phyloP scores from a whole-genome alignment of 768 basidiomycete species.

The Suillus spraguei region DNA sequence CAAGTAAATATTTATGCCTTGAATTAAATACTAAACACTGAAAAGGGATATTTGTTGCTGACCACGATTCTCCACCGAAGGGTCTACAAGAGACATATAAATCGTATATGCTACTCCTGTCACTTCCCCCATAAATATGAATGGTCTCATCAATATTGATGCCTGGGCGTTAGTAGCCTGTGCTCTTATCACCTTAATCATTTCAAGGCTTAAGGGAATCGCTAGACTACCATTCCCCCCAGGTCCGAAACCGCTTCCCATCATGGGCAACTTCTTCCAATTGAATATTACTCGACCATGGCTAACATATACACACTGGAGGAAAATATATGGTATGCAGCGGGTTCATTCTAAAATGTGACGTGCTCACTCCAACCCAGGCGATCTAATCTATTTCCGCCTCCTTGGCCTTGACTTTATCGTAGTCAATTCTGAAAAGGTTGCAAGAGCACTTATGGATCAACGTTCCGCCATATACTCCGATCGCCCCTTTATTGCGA shows the following conservation, averaged over 20 bases:
- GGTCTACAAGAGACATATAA: not conserved
- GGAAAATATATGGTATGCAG: slow-evolving; percentile 32
- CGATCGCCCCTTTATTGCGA: slow-evolving; percentile 25
- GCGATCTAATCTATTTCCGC: slow-evolving; percentile 24
- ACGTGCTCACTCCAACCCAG: slow-evolving; percentile 15
- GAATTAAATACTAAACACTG: not conserved
- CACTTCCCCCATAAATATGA: not conserved
- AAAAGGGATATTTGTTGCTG: not conserved
- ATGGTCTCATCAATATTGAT: not conserved
- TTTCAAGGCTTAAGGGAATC: not conserved
- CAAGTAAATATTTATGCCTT: not conserved
- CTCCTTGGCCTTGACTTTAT: slow-evolving; percentile 28
- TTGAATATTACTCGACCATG: slow-evolving; percentile 33
- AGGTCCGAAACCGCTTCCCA: slow-evolving; percentile 33
- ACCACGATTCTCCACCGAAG: not conserved
- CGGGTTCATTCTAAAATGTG: not conserved
- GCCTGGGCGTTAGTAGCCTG: not conserved
- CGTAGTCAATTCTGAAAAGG: slow-evolving; percentile 32
- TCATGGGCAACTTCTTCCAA: slow-evolving; percentile 31
- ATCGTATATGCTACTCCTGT: not conserved
- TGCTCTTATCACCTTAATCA: not conserved
- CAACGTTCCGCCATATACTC: slow-evolving; percentile 32
- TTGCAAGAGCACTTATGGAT: slow-evolving; percentile 27
- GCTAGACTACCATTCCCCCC: slow-evolving; percentile 26
- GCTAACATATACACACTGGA: slow-evolving; percentile 38